These are phyloP conservation scores for Fusarium sp. DNA, from an alignment of 2,329 filamentous ascomycete species.

Conservation along the genomic window DNA sequence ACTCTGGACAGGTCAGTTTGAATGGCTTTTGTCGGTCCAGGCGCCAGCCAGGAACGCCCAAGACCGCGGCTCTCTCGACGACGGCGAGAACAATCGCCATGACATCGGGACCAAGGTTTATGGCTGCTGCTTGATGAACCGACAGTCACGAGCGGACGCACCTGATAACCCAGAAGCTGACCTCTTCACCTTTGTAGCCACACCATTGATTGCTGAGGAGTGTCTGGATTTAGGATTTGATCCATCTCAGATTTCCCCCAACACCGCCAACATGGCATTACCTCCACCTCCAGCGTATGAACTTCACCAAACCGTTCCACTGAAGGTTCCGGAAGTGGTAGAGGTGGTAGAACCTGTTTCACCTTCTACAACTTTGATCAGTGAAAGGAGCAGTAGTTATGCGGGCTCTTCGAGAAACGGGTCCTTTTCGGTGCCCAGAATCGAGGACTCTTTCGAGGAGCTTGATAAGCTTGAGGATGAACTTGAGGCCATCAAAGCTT, in stretches of 20 bases:
- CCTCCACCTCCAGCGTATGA: constrained; percentile 46
- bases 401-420: constrained; percentile 51
- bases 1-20: constrained; percentile 64
- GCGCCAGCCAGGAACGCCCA: constrained; percentile 46
- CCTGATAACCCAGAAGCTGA: constrained; percentile 50
- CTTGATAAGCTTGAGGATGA: constrained; percentile 73
- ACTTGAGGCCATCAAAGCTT: constrained; percentile 65
- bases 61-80: constrained; percentile 24
- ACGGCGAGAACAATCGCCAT: constrained; percentile 25
- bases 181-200: constrained; percentile 63
- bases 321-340: constrained; percentile 51
- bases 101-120: constrained; percentile 55
- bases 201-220: constrained; percentile 54
- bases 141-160: constrained; percentile 47
- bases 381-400: constrained; percentile 53
- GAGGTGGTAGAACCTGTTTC: constrained; percentile 53
- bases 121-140: constrained; percentile 67
- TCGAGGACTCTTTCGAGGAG: constrained; percentile 74
- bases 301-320: constrained; percentile 37
- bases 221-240: constrained; percentile 37
- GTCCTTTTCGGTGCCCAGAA: constrained; percentile 60
- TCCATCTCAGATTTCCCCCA: constrained; percentile 18
- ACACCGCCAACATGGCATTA: constrained; percentile 44
- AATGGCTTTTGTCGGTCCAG: constrained; percentile 62
- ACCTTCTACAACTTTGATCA: constrained; percentile 50